Evolutionary conservation across 805 yeast species (phyloP).

Genomic region (Metschnikowia gelsemii): DNA sequence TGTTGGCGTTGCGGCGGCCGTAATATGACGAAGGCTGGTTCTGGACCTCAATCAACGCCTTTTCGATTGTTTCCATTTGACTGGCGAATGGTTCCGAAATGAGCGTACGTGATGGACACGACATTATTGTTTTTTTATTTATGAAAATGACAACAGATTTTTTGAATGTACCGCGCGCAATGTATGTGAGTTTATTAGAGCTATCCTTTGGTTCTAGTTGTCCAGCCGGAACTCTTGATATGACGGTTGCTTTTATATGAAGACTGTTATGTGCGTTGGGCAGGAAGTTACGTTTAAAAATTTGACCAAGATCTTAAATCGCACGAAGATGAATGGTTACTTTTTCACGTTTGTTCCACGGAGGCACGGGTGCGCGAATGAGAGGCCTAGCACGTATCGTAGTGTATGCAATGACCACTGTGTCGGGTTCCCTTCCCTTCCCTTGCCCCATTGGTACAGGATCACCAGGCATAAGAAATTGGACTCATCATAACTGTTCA

Average conservation of each 20-base stretch:
- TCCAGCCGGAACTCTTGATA: neutral
- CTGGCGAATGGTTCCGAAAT: constrained; percentile 32
- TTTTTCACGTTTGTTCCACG: neutral
- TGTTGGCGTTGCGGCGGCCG: constrained; percentile 18
- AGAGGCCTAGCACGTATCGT: too few species aligned
- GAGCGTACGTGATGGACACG: constrained; percentile 27
- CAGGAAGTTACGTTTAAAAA: neutral
- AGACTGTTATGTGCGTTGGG: neutral
- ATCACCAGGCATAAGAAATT: too few species aligned
- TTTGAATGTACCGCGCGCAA: neutral
- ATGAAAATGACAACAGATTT: too few species aligned
- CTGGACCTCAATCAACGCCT: constrained; percentile 32
- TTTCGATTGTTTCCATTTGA: constrained; percentile 35
- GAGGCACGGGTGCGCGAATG: constrained; percentile 13
- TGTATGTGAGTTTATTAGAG: neutral
- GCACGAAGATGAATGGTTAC: constrained; percentile 9
- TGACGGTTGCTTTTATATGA: neutral
- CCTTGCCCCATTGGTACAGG: too few species aligned
- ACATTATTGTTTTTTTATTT: too few species aligned
- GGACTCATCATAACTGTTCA: too few species aligned
- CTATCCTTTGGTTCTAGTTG: too few species aligned
- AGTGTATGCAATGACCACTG: too few species aligned
- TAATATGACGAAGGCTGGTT: constrained; percentile 30
- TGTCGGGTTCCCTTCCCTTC: too few species aligned
- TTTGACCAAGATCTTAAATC: constrained; percentile 6